phyloP scores from a whole-genome alignment of 257 asterid species.

The Paraleonurus japonicus region DNA sequence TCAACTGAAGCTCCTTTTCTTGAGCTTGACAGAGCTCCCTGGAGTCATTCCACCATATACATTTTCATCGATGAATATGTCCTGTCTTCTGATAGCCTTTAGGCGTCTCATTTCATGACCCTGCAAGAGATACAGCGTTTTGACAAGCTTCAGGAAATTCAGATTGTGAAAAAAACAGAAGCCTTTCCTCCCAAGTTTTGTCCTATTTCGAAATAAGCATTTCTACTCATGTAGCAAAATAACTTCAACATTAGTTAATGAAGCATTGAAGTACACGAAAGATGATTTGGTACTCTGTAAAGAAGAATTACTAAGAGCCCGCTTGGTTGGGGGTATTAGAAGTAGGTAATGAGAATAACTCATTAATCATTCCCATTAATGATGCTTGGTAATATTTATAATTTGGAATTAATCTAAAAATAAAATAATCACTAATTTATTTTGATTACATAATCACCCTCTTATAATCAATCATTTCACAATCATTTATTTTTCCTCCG shows the following conservation, averaged over 20 bases:
- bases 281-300: background rate
- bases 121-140: conserved; percentile 38
- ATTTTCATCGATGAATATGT: conserved; percentile 58
- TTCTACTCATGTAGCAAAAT: background rate
- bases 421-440: no score
- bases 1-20: conserved; percentile 64
- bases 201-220: background rate
- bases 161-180: background rate
- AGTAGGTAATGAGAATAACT: no score
- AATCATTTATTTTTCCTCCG: no score
- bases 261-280: background rate
- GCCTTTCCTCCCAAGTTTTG: conserved; percentile 5
- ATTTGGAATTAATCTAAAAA: no score
- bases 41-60: conserved; percentile 62
- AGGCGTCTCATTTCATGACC: conserved; percentile 60
- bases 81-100: conserved; percentile 62
- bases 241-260: conserved; percentile 6
- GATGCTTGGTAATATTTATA: no score
- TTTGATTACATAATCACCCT: no score
- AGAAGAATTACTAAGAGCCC: background rate
- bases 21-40: conserved; percentile 64
- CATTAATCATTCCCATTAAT: no score
- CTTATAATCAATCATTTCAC: no score
- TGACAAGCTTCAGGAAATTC: conserved; percentile 11
- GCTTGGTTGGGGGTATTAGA: no score